These are phyloP conservation scores for Carallia brachiata DNA, from an alignment of 345 rosid species.

Conservation along the genomic window DNA sequence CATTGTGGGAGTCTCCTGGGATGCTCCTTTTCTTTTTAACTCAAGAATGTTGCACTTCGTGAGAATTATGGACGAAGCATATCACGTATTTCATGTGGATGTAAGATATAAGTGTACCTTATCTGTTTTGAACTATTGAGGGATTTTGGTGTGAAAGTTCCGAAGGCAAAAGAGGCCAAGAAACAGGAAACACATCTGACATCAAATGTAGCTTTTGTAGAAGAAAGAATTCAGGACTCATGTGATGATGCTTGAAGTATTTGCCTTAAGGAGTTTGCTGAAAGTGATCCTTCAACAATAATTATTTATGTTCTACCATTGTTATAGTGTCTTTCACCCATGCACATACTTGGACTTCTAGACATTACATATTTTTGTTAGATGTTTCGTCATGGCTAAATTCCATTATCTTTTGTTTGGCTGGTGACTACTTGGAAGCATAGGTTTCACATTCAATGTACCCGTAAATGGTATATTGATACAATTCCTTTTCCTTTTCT, in stretches of 20 bases:
- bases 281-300: slow-evolving; percentile 30
- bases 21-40: neutral
- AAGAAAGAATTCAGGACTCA: slow-evolving; percentile 31
- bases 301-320: neutral
- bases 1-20: no score
- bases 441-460: slow-evolving; percentile 32
- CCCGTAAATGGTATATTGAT: slow-evolving; percentile 29
- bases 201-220: slow-evolving; percentile 32
- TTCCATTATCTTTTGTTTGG: neutral
- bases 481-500: neutral
- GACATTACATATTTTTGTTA: neutral
- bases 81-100: neutral
- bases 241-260: slow-evolving; percentile 36
- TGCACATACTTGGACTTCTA: neutral
- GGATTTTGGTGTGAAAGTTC: slow-evolving; percentile 28
- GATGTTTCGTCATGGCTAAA: neutral
- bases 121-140: neutral
- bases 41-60: neutral
- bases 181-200: slow-evolving; percentile 21
- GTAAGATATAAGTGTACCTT: neutral
- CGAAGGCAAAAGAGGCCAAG: slow-evolving; percentile 24
- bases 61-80: neutral
- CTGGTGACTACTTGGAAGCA: slow-evolving; percentile 29
- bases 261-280: slow-evolving; percentile 28
- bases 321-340: neutral